Base-by-base conservation (phyloP, 768 basidiomycete genomes). In the Cystobasidiopsis lactophilus region DNA sequence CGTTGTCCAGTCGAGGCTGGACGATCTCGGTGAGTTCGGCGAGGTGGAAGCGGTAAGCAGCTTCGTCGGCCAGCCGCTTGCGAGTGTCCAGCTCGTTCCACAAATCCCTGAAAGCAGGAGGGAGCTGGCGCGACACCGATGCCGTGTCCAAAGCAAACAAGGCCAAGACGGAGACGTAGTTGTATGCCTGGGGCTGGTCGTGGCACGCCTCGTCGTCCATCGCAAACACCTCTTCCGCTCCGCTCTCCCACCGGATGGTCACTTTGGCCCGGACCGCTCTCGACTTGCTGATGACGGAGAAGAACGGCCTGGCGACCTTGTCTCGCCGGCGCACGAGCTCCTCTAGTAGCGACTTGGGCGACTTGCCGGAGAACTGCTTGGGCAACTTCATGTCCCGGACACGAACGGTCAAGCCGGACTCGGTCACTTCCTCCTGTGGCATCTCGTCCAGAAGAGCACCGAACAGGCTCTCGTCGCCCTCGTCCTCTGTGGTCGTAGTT, bases 121-220 rank as follows among this genome's bases (percentile, higher is more conserved):
- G 85, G n/a, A 96, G 70, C 66, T 73, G 27, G 72, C 69, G 43
- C 67, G 65, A 65, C n/a, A 73, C 72, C 10, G 75, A 46, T 21
- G 51, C 50, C 16, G 52, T 72, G 29, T 54, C 56, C 74, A 95
- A 67, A 3, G 76, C 73, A 65, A 91, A 84, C 31, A 95, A 69
- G 3, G 85, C 86, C 45, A 89, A 67, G 18, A 81, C 82, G 3
- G 91, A 75, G 47, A 91, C 74, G 63, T 85, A 98, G 60, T 95
- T 78, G 65, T 84, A 83, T 23, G 91, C 88, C 64, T 95, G 86
- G 0, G 63, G 60, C 52, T 76, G 73, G 56, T 82, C 76, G 40
- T 74, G 69, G 61, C 91, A 96, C 14, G 83, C 88, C 40, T 83
- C 70, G 19, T 58, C 58, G 3, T 77, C 74, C 91, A 96, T 98